phyloP scores from a whole-genome alignment of 2,329 filamentous ascomycete species.

The Penicillium sp. region DNA sequence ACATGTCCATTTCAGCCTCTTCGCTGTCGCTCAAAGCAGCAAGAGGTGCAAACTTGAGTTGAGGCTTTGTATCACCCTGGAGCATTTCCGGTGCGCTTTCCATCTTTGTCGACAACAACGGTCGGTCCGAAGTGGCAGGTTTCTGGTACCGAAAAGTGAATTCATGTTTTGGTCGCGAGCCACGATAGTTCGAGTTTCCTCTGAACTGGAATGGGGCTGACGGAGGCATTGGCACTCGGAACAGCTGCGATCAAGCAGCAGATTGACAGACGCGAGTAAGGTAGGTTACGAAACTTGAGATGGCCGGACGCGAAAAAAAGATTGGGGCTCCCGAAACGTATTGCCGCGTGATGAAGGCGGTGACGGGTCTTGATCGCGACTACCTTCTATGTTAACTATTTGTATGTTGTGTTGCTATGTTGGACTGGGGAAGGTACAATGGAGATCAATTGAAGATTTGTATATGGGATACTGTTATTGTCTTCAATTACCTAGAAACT shows the following conservation, averaged over 20 bases:
- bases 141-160: conserved; percentile 44
- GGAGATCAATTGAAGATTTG: not conserved
- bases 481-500: not conserved
- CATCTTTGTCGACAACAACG: conserved; percentile 35
- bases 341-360: conserved; percentile 7
- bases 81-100: conserved; percentile 41
- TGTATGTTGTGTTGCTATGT: not conserved
- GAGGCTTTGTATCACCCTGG: conserved; percentile 25
- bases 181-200: conserved; percentile 4
- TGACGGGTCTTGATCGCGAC: not conserved
- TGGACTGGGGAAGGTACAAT: not conserved
- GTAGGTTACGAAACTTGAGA: not conserved
- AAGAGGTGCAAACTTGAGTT: conserved; percentile 37
- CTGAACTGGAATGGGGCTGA: conserved; percentile 18
- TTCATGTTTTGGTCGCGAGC: conserved; percentile 22
- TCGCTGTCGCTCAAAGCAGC: conserved; percentile 47
- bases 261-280: not conserved
- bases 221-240: conserved; percentile 3
- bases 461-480: not conserved
- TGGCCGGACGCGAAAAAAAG: conserved; percentile 11
- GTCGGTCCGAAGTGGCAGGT: conserved; percentile 39
- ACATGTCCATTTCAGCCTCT: conserved; percentile 48
- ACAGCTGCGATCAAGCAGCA: not conserved
- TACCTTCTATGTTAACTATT: too few species aligned
- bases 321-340: not conserved